Evolutionary conservation across 108 stramenopile genomes (phyloP), one percentile per base, ranked within the genome.

Genomic region (Seminavis robusta): DNA sequence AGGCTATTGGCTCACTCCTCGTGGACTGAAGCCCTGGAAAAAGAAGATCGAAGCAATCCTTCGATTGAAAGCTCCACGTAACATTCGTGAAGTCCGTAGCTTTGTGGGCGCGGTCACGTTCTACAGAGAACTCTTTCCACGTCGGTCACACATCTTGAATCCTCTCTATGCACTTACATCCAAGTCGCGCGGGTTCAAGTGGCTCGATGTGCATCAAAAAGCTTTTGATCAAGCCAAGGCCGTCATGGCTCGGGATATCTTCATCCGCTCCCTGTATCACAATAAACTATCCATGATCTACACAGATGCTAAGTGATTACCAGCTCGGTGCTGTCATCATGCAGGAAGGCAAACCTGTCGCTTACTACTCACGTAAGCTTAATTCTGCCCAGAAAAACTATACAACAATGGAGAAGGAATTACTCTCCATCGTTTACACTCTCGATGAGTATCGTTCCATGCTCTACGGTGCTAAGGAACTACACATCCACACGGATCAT

Each of bases 1-100:
- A 1, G 77, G 81, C 0, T 73, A 79, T 46, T 79, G 76, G 73
- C 31, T 83, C 11, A 79, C 78, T 9, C 75, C 76, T 13, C 46
- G 26, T 11, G 65, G 74, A 13, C 9, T 78, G 2, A 75, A 73
- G 33, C 74, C 77, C 0, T 79, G 74, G 67, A 33, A 55, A 11
- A 79, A 83, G 41, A 76, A 71, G 32, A 41, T 75, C 45, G 37
- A 76, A 33, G 70, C 71, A 3, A 55, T 80, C 1, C 30, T 68
- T 6, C 37, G 50, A 9, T 47, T 79, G 56, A 17, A 63, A 33
- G 33, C 30, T 10, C 74, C 69, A 4, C 33, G 19, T 9, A 62
- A 37, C 8, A 15, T 60, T 15, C 54, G 34, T 37, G 44, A 74
- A 31, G 19, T 77, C 4, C 61, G 73, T 5, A 52, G 33, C 1